phyloP scores from a whole-genome alignment of 345 rosid species.

The Acer negundo region DNA sequence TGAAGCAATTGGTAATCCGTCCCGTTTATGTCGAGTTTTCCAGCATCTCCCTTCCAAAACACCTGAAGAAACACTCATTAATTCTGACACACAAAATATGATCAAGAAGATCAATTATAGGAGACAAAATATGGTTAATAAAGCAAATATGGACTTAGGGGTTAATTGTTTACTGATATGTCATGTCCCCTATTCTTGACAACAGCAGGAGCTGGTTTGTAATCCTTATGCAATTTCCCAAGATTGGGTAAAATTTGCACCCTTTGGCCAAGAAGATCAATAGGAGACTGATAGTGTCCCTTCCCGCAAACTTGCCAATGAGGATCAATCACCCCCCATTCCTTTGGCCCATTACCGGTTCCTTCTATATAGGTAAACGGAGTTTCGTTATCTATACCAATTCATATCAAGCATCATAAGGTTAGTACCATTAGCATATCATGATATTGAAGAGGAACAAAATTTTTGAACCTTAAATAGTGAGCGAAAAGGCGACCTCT shows the following conservation, averaged over 20 bases:
- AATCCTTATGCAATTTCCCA: slow-evolving; percentile 45
- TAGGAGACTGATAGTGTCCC: slow-evolving; percentile 71
- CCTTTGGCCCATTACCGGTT: slow-evolving; percentile 44
- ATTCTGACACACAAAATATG: background rate
- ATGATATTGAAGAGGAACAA: too few species aligned
- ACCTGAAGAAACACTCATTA: slow-evolving; percentile 37
- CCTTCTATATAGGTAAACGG: slow-evolving; percentile 41
- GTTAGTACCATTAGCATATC: too few species aligned
- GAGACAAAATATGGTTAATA: too few species aligned
- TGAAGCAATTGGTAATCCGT: slow-evolving; percentile 48
- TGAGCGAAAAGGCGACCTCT: too few species aligned
- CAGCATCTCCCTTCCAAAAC: slow-evolving; percentile 68
- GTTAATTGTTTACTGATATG: slow-evolving; percentile 43
- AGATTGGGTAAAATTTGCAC: slow-evolving; percentile 27
- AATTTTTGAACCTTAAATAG: too few species aligned
- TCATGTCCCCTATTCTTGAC: slow-evolving; percentile 69
- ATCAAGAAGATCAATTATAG: too few species aligned
- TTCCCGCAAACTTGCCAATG: slow-evolving; percentile 51
- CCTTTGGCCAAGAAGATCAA: slow-evolving; percentile 42
- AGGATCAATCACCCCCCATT: slow-evolving; percentile 51
- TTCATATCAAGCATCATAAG: background rate
- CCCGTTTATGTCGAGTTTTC: slow-evolving; percentile 49
- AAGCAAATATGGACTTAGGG: background rate
- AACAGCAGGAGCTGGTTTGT: slow-evolving; percentile 58
- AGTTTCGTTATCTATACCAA: slow-evolving; percentile 41